phyloP scores from a whole-genome alignment of 495 filamentous ascomycete genomes.

The Penicillium herquei region DNA sequence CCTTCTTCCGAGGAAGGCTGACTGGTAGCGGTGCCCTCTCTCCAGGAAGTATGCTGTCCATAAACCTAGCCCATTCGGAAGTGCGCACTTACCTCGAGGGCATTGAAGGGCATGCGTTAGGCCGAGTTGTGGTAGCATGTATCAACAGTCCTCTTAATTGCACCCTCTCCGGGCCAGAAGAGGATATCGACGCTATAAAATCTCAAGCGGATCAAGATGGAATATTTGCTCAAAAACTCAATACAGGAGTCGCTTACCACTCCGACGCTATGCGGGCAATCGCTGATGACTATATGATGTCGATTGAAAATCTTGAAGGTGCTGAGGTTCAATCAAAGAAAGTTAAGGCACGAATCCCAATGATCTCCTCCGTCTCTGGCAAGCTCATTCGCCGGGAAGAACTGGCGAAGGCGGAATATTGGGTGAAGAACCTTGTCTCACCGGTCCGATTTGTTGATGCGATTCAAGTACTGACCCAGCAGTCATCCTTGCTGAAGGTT shows the following conservation, averaged over 20 bases:
- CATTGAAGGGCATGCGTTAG: not conserved
- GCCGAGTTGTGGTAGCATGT: not conserved
- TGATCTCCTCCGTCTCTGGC: conserved; percentile 16
- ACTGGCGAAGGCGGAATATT: not conserved
- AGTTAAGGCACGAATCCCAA: not conserved
- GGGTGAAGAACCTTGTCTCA: not conserved
- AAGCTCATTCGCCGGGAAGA: not conserved
- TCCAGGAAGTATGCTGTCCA: not conserved
- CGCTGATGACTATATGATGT: conserved; percentile 8
- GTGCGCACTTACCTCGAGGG: not conserved
- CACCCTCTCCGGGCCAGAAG: not conserved
- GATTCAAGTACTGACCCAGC: not conserved
- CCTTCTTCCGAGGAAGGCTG: not conserved
- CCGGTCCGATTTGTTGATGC: not conserved
- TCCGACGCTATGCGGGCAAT: not conserved
- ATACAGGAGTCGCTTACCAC: not conserved
- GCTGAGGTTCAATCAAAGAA: conserved; percentile 1
- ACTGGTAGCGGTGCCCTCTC: not conserved
- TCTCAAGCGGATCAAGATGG: not conserved
- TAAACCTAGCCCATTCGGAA: not conserved
- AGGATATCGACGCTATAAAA: not conserved
- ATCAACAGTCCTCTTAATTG: not conserved
- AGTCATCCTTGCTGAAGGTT: not conserved
- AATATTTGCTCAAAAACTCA: not conserved
- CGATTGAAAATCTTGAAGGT: conserved; percentile 7